Evolutionary conservation across 2,329 filamentous ascomycete species (phyloP).

Genomic region (Lojkania enalia): DNA sequence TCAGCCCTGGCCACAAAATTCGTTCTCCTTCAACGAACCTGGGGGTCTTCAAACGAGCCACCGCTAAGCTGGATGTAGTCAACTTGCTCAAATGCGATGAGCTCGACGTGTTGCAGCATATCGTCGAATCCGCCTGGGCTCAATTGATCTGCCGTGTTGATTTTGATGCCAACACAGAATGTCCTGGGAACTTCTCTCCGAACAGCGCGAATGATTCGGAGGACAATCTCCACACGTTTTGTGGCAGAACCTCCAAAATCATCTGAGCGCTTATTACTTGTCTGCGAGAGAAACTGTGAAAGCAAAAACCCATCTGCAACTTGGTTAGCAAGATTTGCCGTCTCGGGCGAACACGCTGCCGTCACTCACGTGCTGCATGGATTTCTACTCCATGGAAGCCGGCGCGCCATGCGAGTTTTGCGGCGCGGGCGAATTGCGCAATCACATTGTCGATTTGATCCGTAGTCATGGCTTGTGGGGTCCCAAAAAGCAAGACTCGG

Average conservation of each 20-base stretch:
- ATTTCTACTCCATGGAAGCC: conserved; percentile 60
- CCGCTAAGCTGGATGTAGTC: conserved; percentile 74
- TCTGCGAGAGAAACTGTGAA: conserved; percentile 46
- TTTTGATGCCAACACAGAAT: conserved; percentile 55
- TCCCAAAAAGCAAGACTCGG: conserved; percentile 40
- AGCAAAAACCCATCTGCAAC: conserved; percentile 57
- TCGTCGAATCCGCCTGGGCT: conserved; percentile 49
- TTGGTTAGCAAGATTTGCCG: too few relatives aligned
- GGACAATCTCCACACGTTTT: conserved; percentile 51
- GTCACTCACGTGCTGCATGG: conserved; percentile 57
- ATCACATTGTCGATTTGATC: conserved; percentile 59
- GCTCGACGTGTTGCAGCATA: conserved; percentile 60
- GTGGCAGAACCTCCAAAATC: conserved; percentile 52
- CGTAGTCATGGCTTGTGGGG: conserved; percentile 56
- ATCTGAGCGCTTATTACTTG: conserved; percentile 54
- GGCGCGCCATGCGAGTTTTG: conserved; percentile 53
- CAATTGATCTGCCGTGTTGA: conserved; percentile 55
- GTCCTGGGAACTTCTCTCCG: conserved; percentile 46
- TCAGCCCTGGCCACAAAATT: not conserved
- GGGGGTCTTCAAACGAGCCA: conserved; percentile 48
- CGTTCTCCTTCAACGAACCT: conserved; percentile 8
- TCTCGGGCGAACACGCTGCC: too few relatives aligned
- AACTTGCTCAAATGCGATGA: conserved; percentile 54
- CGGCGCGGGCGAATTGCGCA: conserved; percentile 61
- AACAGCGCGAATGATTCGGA: conserved; percentile 50